These are phyloP conservation scores for Lojkania enalia DNA, from an alignment of 2,329 filamentous ascomycete species.

Conservation along the genomic window DNA sequence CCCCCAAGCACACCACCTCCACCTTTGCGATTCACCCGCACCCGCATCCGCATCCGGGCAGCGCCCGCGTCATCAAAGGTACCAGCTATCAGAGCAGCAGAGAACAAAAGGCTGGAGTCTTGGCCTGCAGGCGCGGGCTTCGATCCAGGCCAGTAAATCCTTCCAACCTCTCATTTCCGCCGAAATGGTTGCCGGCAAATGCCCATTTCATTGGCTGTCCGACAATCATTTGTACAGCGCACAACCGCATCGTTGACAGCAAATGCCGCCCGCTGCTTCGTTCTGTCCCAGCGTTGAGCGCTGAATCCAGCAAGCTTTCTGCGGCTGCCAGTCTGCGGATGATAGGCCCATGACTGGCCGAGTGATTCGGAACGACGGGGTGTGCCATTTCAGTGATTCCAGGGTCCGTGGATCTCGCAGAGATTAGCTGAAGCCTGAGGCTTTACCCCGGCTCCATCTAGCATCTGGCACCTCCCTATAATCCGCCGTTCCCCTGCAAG, in stretches of 20 bases:
- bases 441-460: background rate
- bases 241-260: conserved; percentile 1
- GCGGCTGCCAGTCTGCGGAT: no score
- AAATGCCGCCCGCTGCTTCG: background rate
- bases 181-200: conserved; percentile 2
- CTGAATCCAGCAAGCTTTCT: background rate
- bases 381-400: background rate
- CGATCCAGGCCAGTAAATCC: background rate
- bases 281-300: background rate
- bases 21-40: no score
- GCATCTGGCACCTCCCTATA: conserved; percentile 6
- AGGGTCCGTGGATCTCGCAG: background rate
- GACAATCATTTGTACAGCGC: conserved; percentile 3
- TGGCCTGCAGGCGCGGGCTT: background rate
- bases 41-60: no score
- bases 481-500: conserved; percentile 1
- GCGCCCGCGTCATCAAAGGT: no score
- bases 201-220: conserved; percentile 3
- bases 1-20: no score
- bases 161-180: background rate
- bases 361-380: background rate
- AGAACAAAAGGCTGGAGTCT: background rate
- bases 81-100: background rate
- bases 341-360: conserved; percentile 1
- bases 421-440: background rate